phyloP scores from a whole-genome alignment of 2,329 filamentous ascomycete species.

The Claviceps pazoutovae region DNA sequence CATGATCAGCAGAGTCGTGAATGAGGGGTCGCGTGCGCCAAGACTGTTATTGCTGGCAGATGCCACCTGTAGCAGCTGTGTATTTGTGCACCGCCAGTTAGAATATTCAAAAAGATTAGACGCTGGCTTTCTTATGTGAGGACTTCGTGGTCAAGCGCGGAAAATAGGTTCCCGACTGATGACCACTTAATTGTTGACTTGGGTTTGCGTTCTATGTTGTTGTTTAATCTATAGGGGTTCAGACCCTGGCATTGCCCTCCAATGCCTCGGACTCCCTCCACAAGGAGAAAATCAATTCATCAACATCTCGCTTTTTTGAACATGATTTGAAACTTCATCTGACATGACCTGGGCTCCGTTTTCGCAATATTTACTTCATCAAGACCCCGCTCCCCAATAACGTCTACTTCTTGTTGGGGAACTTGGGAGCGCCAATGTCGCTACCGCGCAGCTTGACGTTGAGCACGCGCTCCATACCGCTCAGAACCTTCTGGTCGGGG shows the following conservation, averaged over 20 bases:
- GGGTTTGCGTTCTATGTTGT: conserved; percentile 5
- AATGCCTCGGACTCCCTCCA: no score
- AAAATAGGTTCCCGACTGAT: conserved; percentile 2
- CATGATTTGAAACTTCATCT: neutral
- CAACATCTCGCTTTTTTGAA: conserved; percentile 3
- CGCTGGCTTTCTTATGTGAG: neutral
- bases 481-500: conserved; percentile 74
- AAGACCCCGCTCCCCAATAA: neutral
- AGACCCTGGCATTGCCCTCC: neutral
- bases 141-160: neutral
- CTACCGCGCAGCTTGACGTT: conserved; percentile 76
- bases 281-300: neutral
- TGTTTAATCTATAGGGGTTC: conserved; percentile 6
- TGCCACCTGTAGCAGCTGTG: neutral
- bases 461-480: conserved; percentile 66
- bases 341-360: neutral
- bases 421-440: conserved; percentile 75
- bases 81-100: neutral
- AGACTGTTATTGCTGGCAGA: neutral
- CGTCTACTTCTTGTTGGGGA: conserved; percentile 52
- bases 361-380: neutral
- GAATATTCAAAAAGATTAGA: neutral
- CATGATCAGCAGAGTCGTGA: neutral
- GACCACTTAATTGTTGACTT: neutral
- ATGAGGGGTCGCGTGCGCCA: neutral